Conservation (phyloP, 1,284 basidiomycete genomes). For the Austroboletus niveus region DNA sequence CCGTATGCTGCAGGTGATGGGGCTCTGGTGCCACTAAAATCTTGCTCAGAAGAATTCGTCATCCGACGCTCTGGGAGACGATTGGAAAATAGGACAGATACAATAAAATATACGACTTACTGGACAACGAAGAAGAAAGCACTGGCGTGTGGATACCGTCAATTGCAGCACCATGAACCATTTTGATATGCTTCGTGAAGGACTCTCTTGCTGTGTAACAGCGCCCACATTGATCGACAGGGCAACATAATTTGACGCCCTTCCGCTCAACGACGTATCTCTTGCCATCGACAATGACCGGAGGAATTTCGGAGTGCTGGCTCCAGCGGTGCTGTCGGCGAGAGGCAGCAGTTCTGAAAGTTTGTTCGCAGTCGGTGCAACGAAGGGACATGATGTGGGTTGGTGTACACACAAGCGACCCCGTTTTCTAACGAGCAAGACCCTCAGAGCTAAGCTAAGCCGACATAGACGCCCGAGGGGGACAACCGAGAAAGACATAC, state of each 20-base stretch:
- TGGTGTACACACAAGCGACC: too few species aligned
- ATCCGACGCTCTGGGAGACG: too few species aligned
- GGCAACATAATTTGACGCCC: not conserved
- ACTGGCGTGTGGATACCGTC: not conserved
- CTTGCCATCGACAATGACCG: not conserved
- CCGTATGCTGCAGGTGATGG: too few species aligned
- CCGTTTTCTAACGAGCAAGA: too few species aligned
- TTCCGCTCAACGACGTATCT: not conserved
- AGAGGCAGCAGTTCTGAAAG: not conserved
- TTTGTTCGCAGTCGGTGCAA: not conserved
- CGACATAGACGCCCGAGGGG: too few species aligned
- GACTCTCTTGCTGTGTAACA: not conserved
- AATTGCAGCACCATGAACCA: not conserved
- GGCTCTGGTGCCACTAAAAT: too few species aligned
- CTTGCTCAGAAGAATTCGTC: too few species aligned
- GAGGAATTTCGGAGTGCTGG: not conserved
- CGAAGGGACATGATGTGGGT: not conserved
- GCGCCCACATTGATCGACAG: not conserved
- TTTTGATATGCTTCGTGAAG: slow-evolving; percentile 2
- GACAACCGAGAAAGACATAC: too few species aligned
- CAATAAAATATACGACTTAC: not conserved
- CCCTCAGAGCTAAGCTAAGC: too few species aligned
- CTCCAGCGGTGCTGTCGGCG: not conserved
- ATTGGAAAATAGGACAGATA: too few species aligned
- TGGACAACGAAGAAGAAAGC: not conserved